Base-by-base conservation (phyloP, 2,329 filamentous ascomycete species). In the Fusarium sp. region DNA sequence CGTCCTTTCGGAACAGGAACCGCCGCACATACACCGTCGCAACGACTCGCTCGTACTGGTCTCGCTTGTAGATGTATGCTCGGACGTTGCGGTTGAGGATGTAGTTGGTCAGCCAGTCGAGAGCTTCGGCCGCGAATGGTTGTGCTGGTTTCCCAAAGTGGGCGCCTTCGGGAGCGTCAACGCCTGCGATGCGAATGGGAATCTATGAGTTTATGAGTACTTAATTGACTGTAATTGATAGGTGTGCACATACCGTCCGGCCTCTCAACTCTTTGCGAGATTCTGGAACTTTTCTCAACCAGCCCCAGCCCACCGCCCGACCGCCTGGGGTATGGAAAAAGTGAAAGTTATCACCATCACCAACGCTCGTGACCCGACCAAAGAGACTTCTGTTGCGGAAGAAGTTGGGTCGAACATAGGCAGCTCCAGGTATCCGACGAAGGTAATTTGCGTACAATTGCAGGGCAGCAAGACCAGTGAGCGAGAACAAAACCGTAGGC, bases 301-400 rank as follows among this genome's bases (percentile, higher is more conserved):
- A 97, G n/a, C 93, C 95, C 97, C 97, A 99, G 63, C 97, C 97
- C 13, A 93, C 89, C 61, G 95, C 83, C 75, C 92, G 89, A 13
- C 97, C 97, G n/a, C 96, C 96, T 0, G 97, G 97, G 0, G 95
- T 98, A 82, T 99, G 97, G 82, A 93, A 99, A 57, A 99, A 83
- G 77, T 97, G 93, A 82, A 99, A 98, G 81, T 96, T 96, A 83
- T 99, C 97, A 5, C 95, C 97, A 87, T 99, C 97, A 48, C 97
- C 97, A 27, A 99, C 97, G 77, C 94, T 95, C 14, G 96, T 98
- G 48, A 98, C 97, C 71, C 89, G 90, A 16, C 97, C 97, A 77
- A 96, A 93, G 48, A 99, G 81, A 76, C 91, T 95, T 77, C 94
- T 89, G 70, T 87, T 91, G 54, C 94, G 91, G 81, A 96, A 96